Evolutionary conservation across 2,329 filamentous ascomycete genomes (phyloP).

Genomic region (Aurifilum marmelostoma): DNA sequence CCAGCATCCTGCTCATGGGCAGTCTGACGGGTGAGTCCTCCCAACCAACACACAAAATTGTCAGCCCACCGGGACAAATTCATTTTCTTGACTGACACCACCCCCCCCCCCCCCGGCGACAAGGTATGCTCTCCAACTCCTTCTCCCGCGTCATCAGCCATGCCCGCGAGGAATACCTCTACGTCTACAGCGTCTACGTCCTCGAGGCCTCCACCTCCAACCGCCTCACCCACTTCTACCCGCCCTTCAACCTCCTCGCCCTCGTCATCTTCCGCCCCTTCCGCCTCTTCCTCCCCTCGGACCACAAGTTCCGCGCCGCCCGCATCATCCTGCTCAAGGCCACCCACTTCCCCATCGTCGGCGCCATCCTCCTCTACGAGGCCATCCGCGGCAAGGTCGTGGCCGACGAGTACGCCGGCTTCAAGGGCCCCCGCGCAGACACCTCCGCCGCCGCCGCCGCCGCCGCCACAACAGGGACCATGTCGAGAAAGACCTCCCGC

Average conservation of each 20-base stretch:
- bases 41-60: no score
- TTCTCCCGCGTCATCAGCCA: constrained; percentile 67
- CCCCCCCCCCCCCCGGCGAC: no score
- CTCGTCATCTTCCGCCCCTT: constrained; percentile 73
- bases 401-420: constrained; percentile 50
- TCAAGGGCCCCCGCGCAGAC: constrained; percentile 48
- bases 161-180: constrained; percentile 76
- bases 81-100: no score
- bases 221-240: constrained; percentile 70
- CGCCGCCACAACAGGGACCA: neutral
- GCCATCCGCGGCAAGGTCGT: constrained; percentile 46
- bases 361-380: constrained; percentile 71
- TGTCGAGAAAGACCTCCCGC: constrained; percentile 18
- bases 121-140: constrained; percentile 75
- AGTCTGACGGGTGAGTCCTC: constrained; percentile 59
- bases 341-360: constrained; percentile 70
- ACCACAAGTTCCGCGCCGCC: constrained; percentile 59
- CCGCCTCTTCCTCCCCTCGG: constrained; percentile 67
- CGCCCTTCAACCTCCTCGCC: constrained; percentile 74
- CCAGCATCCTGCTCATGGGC: constrained; percentile 78
- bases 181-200: constrained; percentile 71
- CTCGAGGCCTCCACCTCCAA: constrained; percentile 70
- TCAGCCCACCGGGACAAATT: no score
- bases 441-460: neutral
- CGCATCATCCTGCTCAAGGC: constrained; percentile 65